Conservation (phyloP, 2,329 filamentous ascomycete genomes). For the Pseudocercospora vitis region DNA sequence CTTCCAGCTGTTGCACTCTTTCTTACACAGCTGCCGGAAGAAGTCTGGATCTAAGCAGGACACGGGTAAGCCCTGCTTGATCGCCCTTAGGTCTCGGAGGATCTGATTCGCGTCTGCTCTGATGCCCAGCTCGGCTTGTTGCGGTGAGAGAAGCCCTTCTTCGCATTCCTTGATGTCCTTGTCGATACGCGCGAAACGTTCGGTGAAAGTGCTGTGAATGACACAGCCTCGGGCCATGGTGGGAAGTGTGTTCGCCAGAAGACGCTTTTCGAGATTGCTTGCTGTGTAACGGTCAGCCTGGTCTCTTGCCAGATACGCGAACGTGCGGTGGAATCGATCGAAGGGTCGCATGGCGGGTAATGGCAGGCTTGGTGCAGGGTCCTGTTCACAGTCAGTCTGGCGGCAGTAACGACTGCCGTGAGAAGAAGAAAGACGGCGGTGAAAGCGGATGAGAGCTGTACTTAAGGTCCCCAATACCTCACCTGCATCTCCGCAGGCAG, state of each 20-base stretch:
- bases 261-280: not conserved
- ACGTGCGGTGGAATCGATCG: not conserved
- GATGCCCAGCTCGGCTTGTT: slow-evolving; percentile 5
- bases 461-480: not conserved
- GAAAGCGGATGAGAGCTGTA: not conserved
- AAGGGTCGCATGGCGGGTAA: not conserved
- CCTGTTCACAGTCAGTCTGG: not conserved
- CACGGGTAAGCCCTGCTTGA: not conserved
- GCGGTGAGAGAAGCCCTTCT: not conserved
- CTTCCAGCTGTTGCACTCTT: too few relatives aligned
- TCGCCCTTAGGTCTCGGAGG: not conserved
- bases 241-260: not conserved
- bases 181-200: not conserved
- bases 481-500: too few relatives aligned
- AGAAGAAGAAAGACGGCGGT: not conserved
- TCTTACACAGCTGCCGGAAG: not conserved
- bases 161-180: not conserved
- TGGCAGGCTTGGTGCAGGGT: not conserved
- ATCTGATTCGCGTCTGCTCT: slow-evolving; percentile 3
- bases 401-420: not conserved
- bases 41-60: not conserved
- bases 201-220: not conserved
- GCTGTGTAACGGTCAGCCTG: not conserved
- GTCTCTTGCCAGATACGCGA: not conserved
- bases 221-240: not conserved